These are phyloP conservation scores for Colletotrichum brevisporum DNA, from an alignment of 2,329 filamentous ascomycete species.

Conservation along the genomic window DNA sequence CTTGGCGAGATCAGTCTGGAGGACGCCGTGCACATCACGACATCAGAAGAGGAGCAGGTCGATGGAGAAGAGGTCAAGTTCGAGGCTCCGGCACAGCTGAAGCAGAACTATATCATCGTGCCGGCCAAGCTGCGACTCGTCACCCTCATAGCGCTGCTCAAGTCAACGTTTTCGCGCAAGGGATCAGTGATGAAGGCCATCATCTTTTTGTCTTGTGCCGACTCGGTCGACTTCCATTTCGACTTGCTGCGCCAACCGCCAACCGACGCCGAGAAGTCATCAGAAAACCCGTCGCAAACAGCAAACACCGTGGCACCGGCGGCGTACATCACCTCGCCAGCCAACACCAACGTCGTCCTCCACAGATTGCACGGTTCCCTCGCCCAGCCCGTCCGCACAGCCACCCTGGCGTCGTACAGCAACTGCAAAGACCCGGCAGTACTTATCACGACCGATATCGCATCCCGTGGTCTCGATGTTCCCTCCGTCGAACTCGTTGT, in stretches of 20 bases:
- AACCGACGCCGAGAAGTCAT: conserved; percentile 40
- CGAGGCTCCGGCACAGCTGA: conserved; percentile 90
- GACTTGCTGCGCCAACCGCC: conserved; percentile 75
- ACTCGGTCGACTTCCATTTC: conserved; percentile 97
- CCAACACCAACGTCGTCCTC: conserved; percentile 80
- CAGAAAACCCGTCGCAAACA: conserved; percentile 47
- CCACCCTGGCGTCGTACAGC: conserved; percentile 86
- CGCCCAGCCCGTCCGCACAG: conserved; percentile 87
- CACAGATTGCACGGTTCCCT: conserved; percentile 94
- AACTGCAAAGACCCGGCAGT: conserved; percentile 81
- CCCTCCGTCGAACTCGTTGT: conserved; percentile 95
- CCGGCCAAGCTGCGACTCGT: conserved; percentile 93
- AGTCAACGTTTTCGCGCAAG: conserved; percentile 87
- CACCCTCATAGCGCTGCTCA: conserved; percentile 86
- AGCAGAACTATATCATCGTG: conserved; percentile 90
- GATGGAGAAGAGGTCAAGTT: conserved; percentile 71
- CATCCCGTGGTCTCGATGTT: conserved; percentile 94
- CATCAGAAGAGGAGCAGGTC: conserved; percentile 67
- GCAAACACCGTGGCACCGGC: conserved; percentile 75
- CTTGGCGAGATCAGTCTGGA: conserved; percentile 95
- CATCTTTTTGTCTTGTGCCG: conserved; percentile 96
- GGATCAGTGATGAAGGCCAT: conserved; percentile 97
- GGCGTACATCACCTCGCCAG: conserved; percentile 79
- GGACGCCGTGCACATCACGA: conserved; percentile 89
- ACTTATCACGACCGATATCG: conserved; percentile 94